phyloP scores from a whole-genome alignment of 176 grass and related monocot genomes.

The Eragrostis nindensis region DNA sequence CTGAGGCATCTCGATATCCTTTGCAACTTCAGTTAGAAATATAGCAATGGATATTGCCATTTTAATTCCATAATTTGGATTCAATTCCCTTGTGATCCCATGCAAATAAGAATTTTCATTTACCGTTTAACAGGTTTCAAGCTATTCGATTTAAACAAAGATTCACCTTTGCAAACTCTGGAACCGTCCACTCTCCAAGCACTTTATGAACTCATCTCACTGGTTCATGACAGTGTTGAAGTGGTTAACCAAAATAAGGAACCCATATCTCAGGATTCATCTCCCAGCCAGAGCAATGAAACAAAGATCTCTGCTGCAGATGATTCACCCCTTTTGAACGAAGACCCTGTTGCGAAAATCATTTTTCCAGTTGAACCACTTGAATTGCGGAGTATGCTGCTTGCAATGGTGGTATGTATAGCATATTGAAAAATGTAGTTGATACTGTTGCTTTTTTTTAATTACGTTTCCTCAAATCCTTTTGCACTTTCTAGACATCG shows the following conservation, averaged over 20 bases:
- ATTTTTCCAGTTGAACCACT: slow-evolving; percentile 71
- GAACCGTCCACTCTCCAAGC: slow-evolving; percentile 67
- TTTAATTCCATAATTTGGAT: neutral
- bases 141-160: slow-evolving; percentile 39
- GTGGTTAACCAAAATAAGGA: slow-evolving; percentile 54
- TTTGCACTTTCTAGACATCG: neutral
- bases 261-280: slow-evolving; percentile 38
- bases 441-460: neutral
- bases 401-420: slow-evolving; percentile 77
- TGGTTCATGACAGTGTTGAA: slow-evolving; percentile 76
- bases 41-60: neutral
- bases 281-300: slow-evolving; percentile 42
- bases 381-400: slow-evolving; percentile 60
- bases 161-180: slow-evolving; percentile 59
- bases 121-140: slow-evolving; percentile 53
- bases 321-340: slow-evolving; percentile 53
- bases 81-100: slow-evolving; percentile 20
- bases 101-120: slow-evolving; percentile 2
- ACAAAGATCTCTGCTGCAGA: slow-evolving; percentile 41
- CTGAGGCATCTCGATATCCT: slow-evolving; percentile 17
- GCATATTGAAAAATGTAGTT: slow-evolving; percentile 2
- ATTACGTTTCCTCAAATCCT: neutral
- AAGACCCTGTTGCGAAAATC: slow-evolving; percentile 68
- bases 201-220: slow-evolving; percentile 73
- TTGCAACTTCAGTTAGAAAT: neutral